phyloP scores from a whole-genome alignment of 2,329 filamentous ascomycete species.

The Ophiostoma triangulosporum region DNA sequence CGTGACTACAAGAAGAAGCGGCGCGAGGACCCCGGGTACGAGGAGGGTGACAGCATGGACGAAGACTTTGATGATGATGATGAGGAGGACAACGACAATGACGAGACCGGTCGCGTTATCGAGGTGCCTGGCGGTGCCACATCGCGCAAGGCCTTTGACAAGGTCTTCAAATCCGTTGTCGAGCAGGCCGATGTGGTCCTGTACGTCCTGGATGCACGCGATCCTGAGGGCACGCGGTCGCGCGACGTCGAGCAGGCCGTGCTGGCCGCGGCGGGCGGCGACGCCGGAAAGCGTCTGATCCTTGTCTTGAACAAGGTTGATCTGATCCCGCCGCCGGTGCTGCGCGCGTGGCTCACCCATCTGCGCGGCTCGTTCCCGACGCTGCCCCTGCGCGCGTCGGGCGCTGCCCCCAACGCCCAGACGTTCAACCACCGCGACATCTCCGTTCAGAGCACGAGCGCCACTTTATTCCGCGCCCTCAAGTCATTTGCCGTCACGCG shows the following conservation, averaged over 20 bases:
- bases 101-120: slow-evolving; percentile 34
- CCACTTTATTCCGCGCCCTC: slow-evolving; percentile 73
- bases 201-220: slow-evolving; percentile 84
- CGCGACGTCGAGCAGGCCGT: slow-evolving; percentile 82
- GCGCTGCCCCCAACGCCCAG: slow-evolving; percentile 69
- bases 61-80: slow-evolving; percentile 29
- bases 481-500: slow-evolving; percentile 77
- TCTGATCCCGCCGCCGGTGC: slow-evolving; percentile 65
- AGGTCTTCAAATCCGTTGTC: slow-evolving; percentile 87
- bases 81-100: slow-evolving; percentile 36
- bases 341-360: slow-evolving; percentile 74
- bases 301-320: slow-evolving; percentile 94
- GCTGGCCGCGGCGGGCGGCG: slow-evolving; percentile 59
- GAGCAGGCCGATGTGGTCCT: slow-evolving; percentile 81
- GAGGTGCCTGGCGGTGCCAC: slow-evolving; percentile 40
- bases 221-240: slow-evolving; percentile 81
- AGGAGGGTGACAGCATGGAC: slow-evolving; percentile 30
- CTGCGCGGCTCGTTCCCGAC: slow-evolving; percentile 85
- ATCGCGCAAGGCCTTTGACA: slow-evolving; percentile 82
- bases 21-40: slow-evolving; percentile 46
- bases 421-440: slow-evolving; percentile 87
- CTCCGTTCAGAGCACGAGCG: slow-evolving; percentile 73
- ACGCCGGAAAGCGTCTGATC: slow-evolving; percentile 61
- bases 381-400: slow-evolving; percentile 73
- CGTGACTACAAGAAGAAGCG: slow-evolving; percentile 57